phyloP scores from a whole-genome alignment of 2,329 filamentous ascomycete species.

The Hypoxylon sp. region DNA sequence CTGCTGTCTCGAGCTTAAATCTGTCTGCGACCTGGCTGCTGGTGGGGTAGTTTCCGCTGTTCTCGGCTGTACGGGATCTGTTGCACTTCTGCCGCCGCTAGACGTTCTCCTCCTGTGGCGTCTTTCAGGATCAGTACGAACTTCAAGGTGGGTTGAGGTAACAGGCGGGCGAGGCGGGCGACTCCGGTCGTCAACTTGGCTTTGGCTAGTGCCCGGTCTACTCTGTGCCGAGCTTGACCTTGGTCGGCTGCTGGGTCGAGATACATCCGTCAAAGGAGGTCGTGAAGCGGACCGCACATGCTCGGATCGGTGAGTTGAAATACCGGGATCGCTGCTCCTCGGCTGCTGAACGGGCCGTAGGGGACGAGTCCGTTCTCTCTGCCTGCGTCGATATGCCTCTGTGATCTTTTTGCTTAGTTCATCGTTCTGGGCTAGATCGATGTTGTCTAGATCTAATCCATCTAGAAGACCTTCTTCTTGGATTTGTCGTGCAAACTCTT shows the following conservation, averaged over 20 bases:
- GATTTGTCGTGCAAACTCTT: constrained; percentile 91
- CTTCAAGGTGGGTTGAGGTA: constrained; percentile 65
- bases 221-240: constrained; percentile 54
- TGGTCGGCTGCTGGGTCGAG: constrained; percentile 49
- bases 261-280: constrained; percentile 47
- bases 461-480: constrained; percentile 89
- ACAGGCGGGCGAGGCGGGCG: constrained; percentile 69
- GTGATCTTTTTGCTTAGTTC: constrained; percentile 92
- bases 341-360: constrained; percentile 56
- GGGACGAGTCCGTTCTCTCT: constrained; percentile 72
- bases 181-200: constrained; percentile 64
- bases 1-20: constrained; percentile 67
- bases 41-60: constrained; percentile 64
- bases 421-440: constrained; percentile 87
- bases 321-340: constrained; percentile 61
- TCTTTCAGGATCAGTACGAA: constrained; percentile 63
- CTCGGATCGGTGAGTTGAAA: constrained; percentile 58
- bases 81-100: constrained; percentile 70
- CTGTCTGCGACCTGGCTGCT: constrained; percentile 75
- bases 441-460: constrained; percentile 88
- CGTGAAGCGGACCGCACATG: constrained; percentile 48
- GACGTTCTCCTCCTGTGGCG: constrained; percentile 65
- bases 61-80: constrained; percentile 62
- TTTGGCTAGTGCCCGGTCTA: constrained; percentile 57
- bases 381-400: constrained; percentile 85